Conservation (phyloP, 345 rosid genomes). For the Carallia brachiata region DNA sequence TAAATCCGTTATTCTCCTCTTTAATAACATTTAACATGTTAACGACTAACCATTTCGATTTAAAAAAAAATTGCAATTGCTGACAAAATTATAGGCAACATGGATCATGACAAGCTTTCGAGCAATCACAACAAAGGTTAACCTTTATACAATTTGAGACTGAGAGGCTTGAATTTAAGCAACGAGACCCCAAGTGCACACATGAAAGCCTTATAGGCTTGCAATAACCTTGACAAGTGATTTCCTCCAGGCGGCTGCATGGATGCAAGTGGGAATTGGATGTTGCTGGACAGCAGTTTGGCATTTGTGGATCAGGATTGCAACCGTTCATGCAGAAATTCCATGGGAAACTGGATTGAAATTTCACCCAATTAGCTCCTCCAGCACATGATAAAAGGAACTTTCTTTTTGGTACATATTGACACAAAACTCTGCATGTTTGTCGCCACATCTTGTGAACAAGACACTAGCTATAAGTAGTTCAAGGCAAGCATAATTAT, state of each 20-base stretch:
- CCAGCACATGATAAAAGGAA: background rate
- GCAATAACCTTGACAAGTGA: slow-evolving; percentile 10
- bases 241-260: slow-evolving; percentile 8
- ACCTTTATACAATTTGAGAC: slow-evolving; percentile 10
- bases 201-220: slow-evolving; percentile 14
- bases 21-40: too few relatives aligned
- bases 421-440: too few relatives aligned
- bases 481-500: too few relatives aligned
- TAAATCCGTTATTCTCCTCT: too few relatives aligned
- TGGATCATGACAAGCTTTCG: slow-evolving; percentile 7
- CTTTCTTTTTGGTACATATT: background rate
- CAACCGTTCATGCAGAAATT: slow-evolving; percentile 24
- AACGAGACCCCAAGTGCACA: slow-evolving; percentile 3
- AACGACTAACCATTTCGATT: too few relatives aligned
- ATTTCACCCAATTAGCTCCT: slow-evolving; percentile 13
- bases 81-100: slow-evolving; percentile 18
- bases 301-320: background rate
- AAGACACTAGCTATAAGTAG: too few relatives aligned
- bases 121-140: slow-evolving; percentile 22
- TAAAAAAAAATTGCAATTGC: too few relatives aligned
- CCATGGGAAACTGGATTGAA: slow-evolving; percentile 19
- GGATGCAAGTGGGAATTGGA: background rate
- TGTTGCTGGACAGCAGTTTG: background rate
- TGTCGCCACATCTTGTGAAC: too few relatives aligned
- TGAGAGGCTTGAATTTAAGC: slow-evolving; percentile 4